Conservation (phyloP, 1,284 basidiomycete species). For the Stygiomarasmius scandens region DNA sequence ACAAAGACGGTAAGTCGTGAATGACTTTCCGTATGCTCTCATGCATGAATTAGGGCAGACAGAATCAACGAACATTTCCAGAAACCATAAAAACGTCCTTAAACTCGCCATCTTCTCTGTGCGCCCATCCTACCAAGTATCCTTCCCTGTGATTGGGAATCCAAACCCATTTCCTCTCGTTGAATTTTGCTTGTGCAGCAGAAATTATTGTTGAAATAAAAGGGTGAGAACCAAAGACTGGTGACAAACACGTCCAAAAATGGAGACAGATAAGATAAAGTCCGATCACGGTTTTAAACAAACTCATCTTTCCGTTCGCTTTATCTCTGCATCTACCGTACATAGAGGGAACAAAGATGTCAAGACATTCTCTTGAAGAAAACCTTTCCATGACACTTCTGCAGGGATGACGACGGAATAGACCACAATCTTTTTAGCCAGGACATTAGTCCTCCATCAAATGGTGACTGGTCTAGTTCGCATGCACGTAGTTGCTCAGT, state of each 20-base stretch:
- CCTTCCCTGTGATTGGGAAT: constrained; percentile 89
- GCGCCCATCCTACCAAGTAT: constrained; percentile 89
- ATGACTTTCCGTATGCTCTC: neutral
- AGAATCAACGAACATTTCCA: constrained; percentile 60
- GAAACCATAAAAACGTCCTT: constrained; percentile 81
- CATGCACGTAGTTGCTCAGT: constrained; percentile 83
- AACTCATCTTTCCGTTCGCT: neutral
- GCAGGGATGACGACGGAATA: constrained; percentile 78
- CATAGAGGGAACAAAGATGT: constrained; percentile 67
- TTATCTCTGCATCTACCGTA: constrained; percentile 1
- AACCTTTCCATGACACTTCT: constrained; percentile 79
- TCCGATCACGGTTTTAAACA: neutral
- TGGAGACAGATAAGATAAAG: neutral
- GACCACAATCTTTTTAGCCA: constrained; percentile 43
- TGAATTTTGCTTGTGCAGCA: constrained; percentile 92
- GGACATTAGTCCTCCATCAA: constrained; percentile 3
- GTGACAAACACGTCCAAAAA: neutral
- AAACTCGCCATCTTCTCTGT: constrained; percentile 79
- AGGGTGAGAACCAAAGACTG: neutral
- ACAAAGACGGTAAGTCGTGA: too few relatives aligned
- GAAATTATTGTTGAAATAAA: neutral
- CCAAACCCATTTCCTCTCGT: constrained; percentile 98
- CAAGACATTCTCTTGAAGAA: constrained; percentile 59
- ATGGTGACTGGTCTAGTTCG: constrained; percentile 42
- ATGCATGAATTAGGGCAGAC: neutral